Conservation (phyloP, 768 basidiomycete species). For the Rubroboletus pulcherrimus region DNA sequence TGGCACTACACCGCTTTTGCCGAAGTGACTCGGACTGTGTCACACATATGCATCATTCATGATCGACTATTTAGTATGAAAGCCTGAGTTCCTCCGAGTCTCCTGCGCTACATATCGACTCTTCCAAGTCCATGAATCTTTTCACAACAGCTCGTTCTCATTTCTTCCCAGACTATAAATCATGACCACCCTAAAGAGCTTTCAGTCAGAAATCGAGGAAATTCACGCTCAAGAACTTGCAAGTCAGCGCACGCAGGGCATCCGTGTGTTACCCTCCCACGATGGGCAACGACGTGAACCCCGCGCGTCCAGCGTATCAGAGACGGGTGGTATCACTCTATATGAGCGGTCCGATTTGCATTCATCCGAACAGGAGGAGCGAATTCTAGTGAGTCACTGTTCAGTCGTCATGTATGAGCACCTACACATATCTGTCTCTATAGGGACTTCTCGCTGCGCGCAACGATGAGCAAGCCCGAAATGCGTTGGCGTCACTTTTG, state of each 20-base stretch:
- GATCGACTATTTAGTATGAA: not conserved
- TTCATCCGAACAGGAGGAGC: slow-evolving; percentile 17
- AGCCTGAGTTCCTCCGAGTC: not conserved
- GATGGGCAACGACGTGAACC: slow-evolving; percentile 49
- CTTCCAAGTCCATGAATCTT: slow-evolving; percentile 14
- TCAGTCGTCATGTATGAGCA: not conserved
- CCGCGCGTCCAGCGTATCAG: slow-evolving; percentile 5
- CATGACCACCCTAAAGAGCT: slow-evolving; percentile 34
- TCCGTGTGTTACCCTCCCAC: slow-evolving; percentile 12
- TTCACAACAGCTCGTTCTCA: not conserved
- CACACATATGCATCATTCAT: not conserved
- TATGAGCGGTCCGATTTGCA: not conserved
- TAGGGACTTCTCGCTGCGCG: slow-evolving; percentile 42
- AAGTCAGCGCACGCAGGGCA: slow-evolving; percentile 48
- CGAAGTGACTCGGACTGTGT: slow-evolving; percentile 1
- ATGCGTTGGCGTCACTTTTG: slow-evolving; percentile 60
- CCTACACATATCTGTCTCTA: not conserved
- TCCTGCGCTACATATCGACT: slow-evolving; percentile 1
- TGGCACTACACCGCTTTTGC: not conserved
- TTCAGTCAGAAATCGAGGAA: slow-evolving; percentile 74
- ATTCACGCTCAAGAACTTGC: slow-evolving; percentile 64
- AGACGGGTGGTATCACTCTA: not conserved
- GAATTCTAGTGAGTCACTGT: slow-evolving; percentile 13
- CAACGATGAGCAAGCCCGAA: slow-evolving; percentile 55
- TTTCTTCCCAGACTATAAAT: not conserved